Conservation (phyloP, 2,329 filamentous ascomycete species). For the Ophiostoma quercus region DNA sequence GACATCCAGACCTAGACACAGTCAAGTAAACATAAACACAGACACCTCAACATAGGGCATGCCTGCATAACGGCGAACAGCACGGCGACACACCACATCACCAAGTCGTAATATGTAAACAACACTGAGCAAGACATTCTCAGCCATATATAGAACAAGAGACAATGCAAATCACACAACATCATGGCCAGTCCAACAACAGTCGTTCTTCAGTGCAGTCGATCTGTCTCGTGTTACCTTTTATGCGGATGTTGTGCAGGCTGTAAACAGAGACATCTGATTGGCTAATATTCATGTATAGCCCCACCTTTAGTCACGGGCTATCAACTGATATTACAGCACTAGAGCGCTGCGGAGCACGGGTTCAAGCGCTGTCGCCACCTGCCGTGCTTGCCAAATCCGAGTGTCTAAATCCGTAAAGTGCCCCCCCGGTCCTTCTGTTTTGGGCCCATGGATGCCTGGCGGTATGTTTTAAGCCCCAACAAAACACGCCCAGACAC, state of each 20-base stretch:
- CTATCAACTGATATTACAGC: neutral
- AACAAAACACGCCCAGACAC: neutral
- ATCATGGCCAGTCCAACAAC: neutral
- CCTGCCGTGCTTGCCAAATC: neutral
- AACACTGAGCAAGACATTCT: neutral
- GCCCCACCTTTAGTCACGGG: neutral
- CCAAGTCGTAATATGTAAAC: too few species aligned
- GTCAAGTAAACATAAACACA: too few species aligned
- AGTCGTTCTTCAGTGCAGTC: neutral
- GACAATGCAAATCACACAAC: neutral
- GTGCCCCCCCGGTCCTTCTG: neutral
- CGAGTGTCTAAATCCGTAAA: neutral
- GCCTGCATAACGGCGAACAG: neutral
- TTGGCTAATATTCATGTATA: neutral
- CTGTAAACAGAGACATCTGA: neutral
- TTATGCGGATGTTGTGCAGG: slow-evolving; percentile 6
- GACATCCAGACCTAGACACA: neutral
- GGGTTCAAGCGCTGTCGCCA: slow-evolving; percentile 1
- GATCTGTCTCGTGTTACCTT: neutral
- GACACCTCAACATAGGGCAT: neutral
- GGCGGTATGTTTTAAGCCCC: neutral
- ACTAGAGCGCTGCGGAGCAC: slow-evolving; percentile 1
- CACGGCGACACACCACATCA: neutral
- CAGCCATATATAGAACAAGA: neutral
- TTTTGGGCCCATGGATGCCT: neutral